Base-by-base conservation (phyloP, 208 protist genomes). In the Lotmaria passim region DNA sequence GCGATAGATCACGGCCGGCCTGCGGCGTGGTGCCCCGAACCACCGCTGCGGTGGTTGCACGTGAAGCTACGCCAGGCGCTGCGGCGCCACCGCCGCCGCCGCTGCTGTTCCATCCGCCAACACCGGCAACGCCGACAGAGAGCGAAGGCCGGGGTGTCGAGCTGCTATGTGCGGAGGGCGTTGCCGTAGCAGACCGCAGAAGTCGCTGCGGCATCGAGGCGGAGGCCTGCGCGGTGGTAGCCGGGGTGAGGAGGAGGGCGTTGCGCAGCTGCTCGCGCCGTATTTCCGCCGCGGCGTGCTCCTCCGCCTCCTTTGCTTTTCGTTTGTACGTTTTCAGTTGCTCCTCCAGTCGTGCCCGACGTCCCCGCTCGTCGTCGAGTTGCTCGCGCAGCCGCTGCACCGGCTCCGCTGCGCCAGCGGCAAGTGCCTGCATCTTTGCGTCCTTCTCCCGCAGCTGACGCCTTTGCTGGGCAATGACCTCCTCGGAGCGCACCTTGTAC, bases 371-470 rank as follows among this genome's bases (percentile, higher is more conserved):
- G n/a, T 91, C 86, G 43, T 94, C 91, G 14, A 96, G 85, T 69
- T 96, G 91, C 59, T 61, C 69, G 5, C 91, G 86, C 12, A 96
- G 81, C 2, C 85, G 77, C 75, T 94, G 85, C 28, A 96, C 63
- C 12, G 88, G 87, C 73, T 91, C 88, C 6, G 75, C 79, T 7
- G 78, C 52, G 44, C 66, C 75, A 14, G 79, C 80, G 6, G 87
- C 87, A 1, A 96, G 82, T 11, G 81, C 80, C 69, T 90, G 74
- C 56, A 96, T 81, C 59, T 89, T 81, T 0, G 81, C 70, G 58
- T 94, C 83, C 69, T 94, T 94, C 62, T 93, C 91, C 14, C 79
- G 79, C 46, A 96, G 78, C 57, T 94, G 88, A n/a, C 89, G 88
- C 72, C 83, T 85, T 65, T 94, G 75, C 55, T 85, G 76, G 14